phyloP scores from a whole-genome alignment of 352 stramenopile genomes.

The Phytophthora melonis region DNA sequence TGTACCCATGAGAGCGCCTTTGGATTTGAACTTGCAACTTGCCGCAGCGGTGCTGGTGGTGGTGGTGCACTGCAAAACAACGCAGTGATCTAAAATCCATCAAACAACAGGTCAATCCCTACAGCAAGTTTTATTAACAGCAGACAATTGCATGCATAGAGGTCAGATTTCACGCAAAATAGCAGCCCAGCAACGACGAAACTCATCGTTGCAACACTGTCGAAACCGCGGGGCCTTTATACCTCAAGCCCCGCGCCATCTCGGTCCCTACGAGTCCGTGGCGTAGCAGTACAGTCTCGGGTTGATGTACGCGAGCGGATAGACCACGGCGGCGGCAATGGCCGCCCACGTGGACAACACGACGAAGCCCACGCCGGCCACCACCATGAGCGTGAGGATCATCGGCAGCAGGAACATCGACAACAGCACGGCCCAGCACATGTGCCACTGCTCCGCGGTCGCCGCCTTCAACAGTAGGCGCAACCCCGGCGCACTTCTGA shows the following conservation, averaged over 20 bases:
- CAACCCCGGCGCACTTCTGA: slow-evolving; percentile 28
- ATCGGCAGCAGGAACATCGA: slow-evolving; percentile 31
- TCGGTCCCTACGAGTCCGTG: slow-evolving; percentile 28
- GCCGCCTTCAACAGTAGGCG: slow-evolving; percentile 27
- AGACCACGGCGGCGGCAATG: slow-evolving; percentile 21
- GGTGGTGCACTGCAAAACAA: too few relatives aligned
- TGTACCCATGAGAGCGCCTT: neutral
- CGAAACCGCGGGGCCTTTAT: slow-evolving; percentile 27
- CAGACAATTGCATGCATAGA: too few relatives aligned
- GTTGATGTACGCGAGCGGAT: slow-evolving; percentile 33
- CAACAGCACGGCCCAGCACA: slow-evolving; percentile 34
- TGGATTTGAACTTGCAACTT: too few relatives aligned
- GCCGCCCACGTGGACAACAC: slow-evolving; percentile 28
- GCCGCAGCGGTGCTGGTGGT: too few relatives aligned
- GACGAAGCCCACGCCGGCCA: slow-evolving; percentile 28
- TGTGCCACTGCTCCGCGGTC: slow-evolving; percentile 32
- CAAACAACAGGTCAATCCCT: too few relatives aligned
- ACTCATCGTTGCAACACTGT: neutral
- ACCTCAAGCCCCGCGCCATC: slow-evolving; percentile 12
- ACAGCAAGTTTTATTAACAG: too few relatives aligned
- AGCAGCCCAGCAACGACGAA: neutral
- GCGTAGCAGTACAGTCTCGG: slow-evolving; percentile 32
- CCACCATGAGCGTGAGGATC: slow-evolving; percentile 28
- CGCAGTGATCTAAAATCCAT: too few relatives aligned
- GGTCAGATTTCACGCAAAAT: neutral